Evolutionary conservation across 257 asterid genomes (phyloP).

Genomic region (Jasminum sambac): DNA sequence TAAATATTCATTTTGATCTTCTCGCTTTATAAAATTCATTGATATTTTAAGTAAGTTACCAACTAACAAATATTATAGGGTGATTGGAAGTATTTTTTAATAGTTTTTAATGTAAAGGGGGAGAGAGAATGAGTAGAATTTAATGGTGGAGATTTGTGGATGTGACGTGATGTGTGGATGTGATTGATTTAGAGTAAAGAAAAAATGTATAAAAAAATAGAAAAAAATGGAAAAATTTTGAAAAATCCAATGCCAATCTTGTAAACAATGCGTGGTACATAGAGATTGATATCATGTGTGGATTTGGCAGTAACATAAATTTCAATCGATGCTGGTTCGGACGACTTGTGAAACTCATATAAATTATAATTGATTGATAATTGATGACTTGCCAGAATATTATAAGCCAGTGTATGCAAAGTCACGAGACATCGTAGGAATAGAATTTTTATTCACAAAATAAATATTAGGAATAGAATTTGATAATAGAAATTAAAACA

Average conservation of each 20-base stretch:
- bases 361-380: too few species aligned
- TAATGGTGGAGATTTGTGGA: too few species aligned
- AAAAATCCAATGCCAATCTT: too few species aligned
- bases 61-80: not conserved
- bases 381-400: slow-evolving; percentile 34
- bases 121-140: too few species aligned
- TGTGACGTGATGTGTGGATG: too few species aligned
- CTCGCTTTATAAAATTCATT: not conserved
- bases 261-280: slow-evolving; percentile 5
- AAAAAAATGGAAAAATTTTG: too few species aligned
- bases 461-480: slow-evolving; percentile 11
- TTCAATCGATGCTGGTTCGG: slow-evolving; percentile 17
- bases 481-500: not conserved
- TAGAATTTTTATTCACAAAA: slow-evolving; percentile 24
- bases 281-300: slow-evolving; percentile 15
- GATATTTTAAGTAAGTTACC: not conserved
- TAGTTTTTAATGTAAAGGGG: too few species aligned
- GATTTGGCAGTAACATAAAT: slow-evolving; percentile 9
- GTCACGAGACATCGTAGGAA: slow-evolving; percentile 25
- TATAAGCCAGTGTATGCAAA: slow-evolving; percentile 32
- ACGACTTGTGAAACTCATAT: slow-evolving; percentile 3
- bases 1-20: not conserved
- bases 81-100: too few species aligned
- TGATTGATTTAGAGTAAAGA: too few species aligned
- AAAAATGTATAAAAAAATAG: too few species aligned